A percentile compares a stretch with the other conserved stretches of the same genome.
These are phyloP conservation scores for Pyrus hybrid DNA, from an alignment of 331 rosid species.

Conservation along the genomic window DNA sequence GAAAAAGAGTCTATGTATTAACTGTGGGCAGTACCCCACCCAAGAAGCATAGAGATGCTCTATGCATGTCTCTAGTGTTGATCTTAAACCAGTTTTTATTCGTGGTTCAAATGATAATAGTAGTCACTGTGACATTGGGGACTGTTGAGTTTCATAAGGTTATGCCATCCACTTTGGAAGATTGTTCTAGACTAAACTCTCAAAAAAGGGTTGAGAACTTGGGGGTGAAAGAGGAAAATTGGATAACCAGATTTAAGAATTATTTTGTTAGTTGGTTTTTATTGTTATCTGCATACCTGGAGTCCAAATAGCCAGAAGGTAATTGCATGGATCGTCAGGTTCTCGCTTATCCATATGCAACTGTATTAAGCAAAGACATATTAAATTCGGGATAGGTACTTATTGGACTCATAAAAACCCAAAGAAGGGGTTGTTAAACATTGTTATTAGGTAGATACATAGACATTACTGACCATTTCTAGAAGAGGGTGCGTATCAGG, in stretches of 20 bases:
- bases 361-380: constrained; percentile 21
- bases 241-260: not conserved
- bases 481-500: constrained; percentile 95
- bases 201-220: not conserved
- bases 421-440: not conserved
- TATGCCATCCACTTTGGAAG: not conserved
- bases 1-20: not conserved
- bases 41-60: not conserved
- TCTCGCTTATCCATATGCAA: constrained; percentile 76
- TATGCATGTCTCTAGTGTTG: not conserved
- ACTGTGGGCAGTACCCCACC: not conserved
- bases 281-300: constrained; percentile 60
- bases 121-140: not conserved
- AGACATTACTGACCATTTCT: constrained; percentile 57
- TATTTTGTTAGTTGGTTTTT: not conserved
- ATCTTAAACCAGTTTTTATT: not conserved
- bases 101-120: not conserved
- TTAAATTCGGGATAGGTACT: constrained; percentile 6
- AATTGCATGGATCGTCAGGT: constrained; percentile 87
- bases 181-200: not conserved
- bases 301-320: constrained; percentile 98
- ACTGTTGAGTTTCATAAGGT: not conserved
- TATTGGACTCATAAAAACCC: not conserved
- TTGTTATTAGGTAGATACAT: not conserved
- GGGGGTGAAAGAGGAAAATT: not conserved